Evolutionary conservation across 2,329 filamentous ascomycete species (phyloP).

Genomic region (Colletotrichum noveboracense): DNA sequence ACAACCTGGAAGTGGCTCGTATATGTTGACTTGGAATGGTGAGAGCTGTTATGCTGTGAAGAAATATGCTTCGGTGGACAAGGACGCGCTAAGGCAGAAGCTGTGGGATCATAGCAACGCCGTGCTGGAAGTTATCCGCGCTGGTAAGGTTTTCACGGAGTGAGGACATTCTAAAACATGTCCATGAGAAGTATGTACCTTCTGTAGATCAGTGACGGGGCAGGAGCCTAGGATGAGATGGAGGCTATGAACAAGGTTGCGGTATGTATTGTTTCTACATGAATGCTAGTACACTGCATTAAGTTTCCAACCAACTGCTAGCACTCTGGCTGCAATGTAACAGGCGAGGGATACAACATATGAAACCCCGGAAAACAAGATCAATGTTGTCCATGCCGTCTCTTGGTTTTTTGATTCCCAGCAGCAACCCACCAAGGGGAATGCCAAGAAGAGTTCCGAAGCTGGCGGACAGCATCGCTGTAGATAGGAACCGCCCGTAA

Average conservation of each 20-base stretch:
- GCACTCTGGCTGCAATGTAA: constrained; percentile 36
- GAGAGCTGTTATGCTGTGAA: background rate
- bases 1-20: background rate
- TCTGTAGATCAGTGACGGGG: fast-evolving
- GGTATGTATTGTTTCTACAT: background rate
- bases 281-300: background rate
- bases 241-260: background rate
- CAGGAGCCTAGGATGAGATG: background rate
- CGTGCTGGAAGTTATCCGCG: background rate
- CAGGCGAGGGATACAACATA: constrained; percentile 38
- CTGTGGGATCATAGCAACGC: background rate
- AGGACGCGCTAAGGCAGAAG: background rate
- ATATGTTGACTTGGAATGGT: background rate
- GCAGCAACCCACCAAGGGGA: constrained; percentile 14
- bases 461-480: background rate
- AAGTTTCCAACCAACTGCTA: constrained; percentile 40
- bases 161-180: background rate
- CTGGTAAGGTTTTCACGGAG: background rate
- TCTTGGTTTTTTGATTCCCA: constrained; percentile 33
- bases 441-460: background rate
- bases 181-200: background rate
- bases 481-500: background rate
- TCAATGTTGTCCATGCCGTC: constrained; percentile 40
- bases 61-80: background rate
- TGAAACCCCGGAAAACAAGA: constrained; percentile 42